Evolutionary conservation across 2,329 filamentous ascomycete species (phyloP).

Genomic region (Diplocarpon rosae): DNA sequence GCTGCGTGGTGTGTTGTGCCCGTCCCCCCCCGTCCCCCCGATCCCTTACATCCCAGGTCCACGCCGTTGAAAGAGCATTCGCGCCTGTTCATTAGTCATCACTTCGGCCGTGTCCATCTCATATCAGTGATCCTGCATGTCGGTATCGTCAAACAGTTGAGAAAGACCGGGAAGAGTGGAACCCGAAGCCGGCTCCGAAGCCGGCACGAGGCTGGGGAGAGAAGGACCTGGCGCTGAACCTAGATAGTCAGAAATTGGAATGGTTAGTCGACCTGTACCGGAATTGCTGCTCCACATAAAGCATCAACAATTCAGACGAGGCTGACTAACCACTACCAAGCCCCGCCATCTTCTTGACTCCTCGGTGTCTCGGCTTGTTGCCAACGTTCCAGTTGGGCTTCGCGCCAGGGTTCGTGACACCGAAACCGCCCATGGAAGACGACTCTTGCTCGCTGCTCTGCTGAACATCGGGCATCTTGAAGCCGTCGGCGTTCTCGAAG

Average conservation of each 20-base stretch:
- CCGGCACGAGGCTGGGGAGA: background rate
- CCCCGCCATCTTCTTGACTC: background rate
- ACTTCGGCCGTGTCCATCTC: too few relatives aligned
- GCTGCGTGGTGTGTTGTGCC: too few relatives aligned
- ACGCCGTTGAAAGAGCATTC: too few relatives aligned
- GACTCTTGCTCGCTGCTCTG: constrained; percentile 16
- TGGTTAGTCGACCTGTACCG: background rate
- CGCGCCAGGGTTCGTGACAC: background rate
- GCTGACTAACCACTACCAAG: background rate
- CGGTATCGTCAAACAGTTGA: too few relatives aligned
- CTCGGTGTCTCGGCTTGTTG: background rate
- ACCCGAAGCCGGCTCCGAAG: too few relatives aligned
- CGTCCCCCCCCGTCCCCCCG: too few relatives aligned
- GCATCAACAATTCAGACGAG: background rate
- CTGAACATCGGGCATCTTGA: constrained; percentile 28
- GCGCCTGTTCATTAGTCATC: too few relatives aligned
- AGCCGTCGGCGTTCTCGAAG: constrained; percentile 69
- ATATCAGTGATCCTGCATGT: too few relatives aligned
- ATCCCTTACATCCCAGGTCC: too few relatives aligned
- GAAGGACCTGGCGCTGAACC: background rate
- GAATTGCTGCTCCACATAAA: background rate
- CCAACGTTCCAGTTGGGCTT: background rate
- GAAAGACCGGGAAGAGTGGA: too few relatives aligned
- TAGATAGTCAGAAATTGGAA: background rate
- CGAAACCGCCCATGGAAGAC: background rate